Base-by-base conservation (phyloP, 108 stramenopile genomes). In the Nitzschia putrida region DNA sequence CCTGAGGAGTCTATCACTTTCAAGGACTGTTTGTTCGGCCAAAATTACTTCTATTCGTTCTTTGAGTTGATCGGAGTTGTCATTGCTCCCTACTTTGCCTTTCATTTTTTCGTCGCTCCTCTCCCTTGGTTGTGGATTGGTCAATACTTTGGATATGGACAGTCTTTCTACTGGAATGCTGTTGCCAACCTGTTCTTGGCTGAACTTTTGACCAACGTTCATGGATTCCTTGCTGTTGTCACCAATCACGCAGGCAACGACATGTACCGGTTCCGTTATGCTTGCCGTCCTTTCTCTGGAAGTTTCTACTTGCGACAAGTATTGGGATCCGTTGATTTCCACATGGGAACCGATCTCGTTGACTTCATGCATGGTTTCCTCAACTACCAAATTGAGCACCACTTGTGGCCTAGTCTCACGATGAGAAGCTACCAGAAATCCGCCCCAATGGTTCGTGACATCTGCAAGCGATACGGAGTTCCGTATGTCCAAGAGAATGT, bases 301-400 rank as follows among this genome's bases (percentile, higher is more conserved):
- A 73, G 74, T 0, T 89, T 89, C 66, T 89, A 81, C 54, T 64
- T 89, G 8, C 82, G 88, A 37, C 88, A 89, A 59, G 72, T 89
- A 26, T 66, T 89, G 12, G 80, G 73, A 14, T 83, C 82, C 18
- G 74, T 73, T 40, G 79, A 89, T 53, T 87, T 61, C 47, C 49
- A 54, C 44, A 70, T 59, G 38, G 88, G 88, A 18, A 82, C 68
- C n/a, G 84, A 89, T 56, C 47, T 61, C 25, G 40, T 85, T 10
- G 88, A 89, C 69, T 86, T 86, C 59, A 57, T 67, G n/a, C 88
- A 89, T 42, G 88, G 88, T 42, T 89, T 77, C 76, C 67, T 96
- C 38, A 94, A 94, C 78, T 96, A 96, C 65, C 95, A 96, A 61
- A 89, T 94, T 60, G 95, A 96, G 71, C 95, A 96, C 67, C 95